Evolutionary conservation across 495 filamentous ascomycete genomes (phyloP).

Genomic region (Neurospora pannonica): DNA sequence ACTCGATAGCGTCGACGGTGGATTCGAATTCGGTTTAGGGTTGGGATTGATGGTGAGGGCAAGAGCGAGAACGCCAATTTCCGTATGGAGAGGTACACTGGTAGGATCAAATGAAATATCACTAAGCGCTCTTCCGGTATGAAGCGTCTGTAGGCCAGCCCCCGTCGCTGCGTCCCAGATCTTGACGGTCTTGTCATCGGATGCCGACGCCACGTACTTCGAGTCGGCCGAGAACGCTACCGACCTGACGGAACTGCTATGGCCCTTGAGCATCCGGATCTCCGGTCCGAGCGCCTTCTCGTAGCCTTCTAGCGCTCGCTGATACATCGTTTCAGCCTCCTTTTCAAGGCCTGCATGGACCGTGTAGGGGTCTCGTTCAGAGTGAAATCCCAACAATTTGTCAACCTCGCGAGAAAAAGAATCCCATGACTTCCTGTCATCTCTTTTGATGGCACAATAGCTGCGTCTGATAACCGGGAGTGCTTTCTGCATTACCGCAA

Average conservation of each 20-base stretch:
- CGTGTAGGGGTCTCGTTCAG: too few species aligned
- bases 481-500: too few species aligned
- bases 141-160: slow-evolving; percentile 6
- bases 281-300: too few species aligned
- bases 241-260: slow-evolving; percentile 2
- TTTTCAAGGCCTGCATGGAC: too few species aligned
- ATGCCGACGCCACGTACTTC: slow-evolving; percentile 20
- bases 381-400: too few species aligned
- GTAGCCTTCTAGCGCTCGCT: too few species aligned
- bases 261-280: not conserved
- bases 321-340: too few species aligned
- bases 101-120: not conserved
- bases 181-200: slow-evolving; percentile 22
- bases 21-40: not conserved
- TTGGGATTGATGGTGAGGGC: not conserved
- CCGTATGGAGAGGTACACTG: slow-evolving; percentile 5
- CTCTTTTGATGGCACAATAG: too few species aligned
- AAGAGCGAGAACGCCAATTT: not conserved
- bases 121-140: slow-evolving; percentile 8
- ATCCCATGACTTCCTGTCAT: too few species aligned
- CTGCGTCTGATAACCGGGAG: too few species aligned
- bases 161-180: slow-evolving; percentile 27
- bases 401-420: too few species aligned
- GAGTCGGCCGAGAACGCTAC: slow-evolving; percentile 9
- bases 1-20: not conserved